These are phyloP conservation scores for Coffea eugenioides DNA, from an alignment of 257 asterid species.

Conservation along the genomic window DNA sequence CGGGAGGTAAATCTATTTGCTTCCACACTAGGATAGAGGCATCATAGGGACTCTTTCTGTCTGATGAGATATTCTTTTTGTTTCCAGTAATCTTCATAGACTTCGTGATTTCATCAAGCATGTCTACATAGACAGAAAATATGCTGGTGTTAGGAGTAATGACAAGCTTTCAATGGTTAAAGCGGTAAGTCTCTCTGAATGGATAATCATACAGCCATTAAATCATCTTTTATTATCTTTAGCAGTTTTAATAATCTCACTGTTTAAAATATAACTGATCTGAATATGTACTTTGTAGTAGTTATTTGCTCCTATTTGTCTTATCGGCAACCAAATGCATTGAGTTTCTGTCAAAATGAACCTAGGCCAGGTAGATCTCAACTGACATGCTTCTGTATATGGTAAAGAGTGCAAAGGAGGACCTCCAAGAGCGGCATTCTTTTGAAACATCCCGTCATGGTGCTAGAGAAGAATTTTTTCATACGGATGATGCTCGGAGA, in stretches of 20 bases:
- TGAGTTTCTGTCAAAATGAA: slow-evolving; percentile 1
- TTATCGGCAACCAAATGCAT: background rate
- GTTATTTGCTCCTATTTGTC: background rate
- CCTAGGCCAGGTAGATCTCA: background rate
- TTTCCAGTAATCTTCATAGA: slow-evolving; percentile 61
- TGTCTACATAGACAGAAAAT: slow-evolving; percentile 62
- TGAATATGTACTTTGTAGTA: background rate
- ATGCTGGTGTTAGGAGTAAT: slow-evolving; percentile 49
- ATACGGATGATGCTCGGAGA: slow-evolving; percentile 29
- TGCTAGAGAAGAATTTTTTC: slow-evolving; percentile 32
- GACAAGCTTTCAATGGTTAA: slow-evolving; percentile 34
- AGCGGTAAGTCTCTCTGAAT: slow-evolving; percentile 38
- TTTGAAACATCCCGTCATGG: slow-evolving; percentile 27
- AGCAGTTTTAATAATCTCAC: background rate
- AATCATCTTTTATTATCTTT: background rate
- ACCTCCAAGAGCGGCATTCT: slow-evolving; percentile 26
- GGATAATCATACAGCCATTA: background rate
- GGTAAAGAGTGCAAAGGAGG: slow-evolving; percentile 30
- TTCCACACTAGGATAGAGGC: background rate
- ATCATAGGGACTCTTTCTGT: background rate
- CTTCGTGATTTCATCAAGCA: slow-evolving; percentile 69
- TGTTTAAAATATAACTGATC: background rate
- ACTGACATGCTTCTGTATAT: slow-evolving; percentile 4
- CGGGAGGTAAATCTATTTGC: slow-evolving; percentile 40
- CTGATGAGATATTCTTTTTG: slow-evolving; percentile 16